Evolutionary conservation across 768 basidiomycete species (phyloP).

Genomic region (Mrakia frigida): DNA sequence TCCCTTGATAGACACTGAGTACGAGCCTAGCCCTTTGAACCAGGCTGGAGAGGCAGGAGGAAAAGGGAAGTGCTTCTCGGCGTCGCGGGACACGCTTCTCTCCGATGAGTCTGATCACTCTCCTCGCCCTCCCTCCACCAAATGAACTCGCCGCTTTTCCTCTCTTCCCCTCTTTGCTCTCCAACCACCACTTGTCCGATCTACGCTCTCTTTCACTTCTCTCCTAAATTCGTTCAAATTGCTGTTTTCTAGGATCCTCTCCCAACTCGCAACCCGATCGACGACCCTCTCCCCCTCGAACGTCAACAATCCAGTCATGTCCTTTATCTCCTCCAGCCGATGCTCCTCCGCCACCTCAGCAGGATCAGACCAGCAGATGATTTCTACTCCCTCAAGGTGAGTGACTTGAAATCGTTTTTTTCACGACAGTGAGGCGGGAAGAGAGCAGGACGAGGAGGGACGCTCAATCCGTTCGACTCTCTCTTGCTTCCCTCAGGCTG

Average conservation of each 20-base stretch:
- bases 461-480: too few relatives aligned
- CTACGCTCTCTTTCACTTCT: background rate
- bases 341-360: conserved; percentile 8
- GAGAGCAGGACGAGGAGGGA: too few relatives aligned
- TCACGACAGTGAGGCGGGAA: too few relatives aligned
- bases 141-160: too few relatives aligned
- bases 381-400: conserved; percentile 9
- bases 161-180: background rate
- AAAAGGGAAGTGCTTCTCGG: too few relatives aligned
- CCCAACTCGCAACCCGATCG: background rate
- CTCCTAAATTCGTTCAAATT: background rate
- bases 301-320: background rate
- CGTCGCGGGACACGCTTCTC: too few relatives aligned
- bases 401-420: too few relatives aligned
- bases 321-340: conserved; percentile 2
- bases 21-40: too few relatives aligned
- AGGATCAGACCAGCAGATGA: background rate
- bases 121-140: too few relatives aligned
- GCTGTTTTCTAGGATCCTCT: background rate
- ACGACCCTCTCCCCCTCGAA: background rate
- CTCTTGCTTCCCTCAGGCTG: background rate
- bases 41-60: too few relatives aligned
- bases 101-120: too few relatives aligned
- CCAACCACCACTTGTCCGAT: background rate
- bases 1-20: too few relatives aligned